These are phyloP conservation scores for Berberis vulgaris DNA, from an alignment of 164 flowering plant genomes.

Conservation along the genomic window DNA sequence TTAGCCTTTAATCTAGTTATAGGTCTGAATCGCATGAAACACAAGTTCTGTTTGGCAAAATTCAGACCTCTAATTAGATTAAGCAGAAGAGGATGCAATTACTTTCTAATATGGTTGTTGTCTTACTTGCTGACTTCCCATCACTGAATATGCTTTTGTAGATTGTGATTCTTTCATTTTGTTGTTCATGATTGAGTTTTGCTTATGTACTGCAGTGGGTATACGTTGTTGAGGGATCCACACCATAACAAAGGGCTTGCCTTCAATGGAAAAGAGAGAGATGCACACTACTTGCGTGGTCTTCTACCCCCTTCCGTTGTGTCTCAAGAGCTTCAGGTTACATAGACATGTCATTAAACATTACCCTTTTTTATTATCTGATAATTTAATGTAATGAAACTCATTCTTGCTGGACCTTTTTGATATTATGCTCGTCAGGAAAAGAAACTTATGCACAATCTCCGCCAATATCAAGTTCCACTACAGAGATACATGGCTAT, in stretches of 20 bases:
- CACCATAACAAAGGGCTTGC: conserved; percentile 76
- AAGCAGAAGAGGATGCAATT: no score
- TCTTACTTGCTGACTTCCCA: no score
- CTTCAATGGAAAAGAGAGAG: conserved; percentile 65
- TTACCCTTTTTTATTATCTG: not conserved
- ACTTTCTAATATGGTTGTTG: no score
- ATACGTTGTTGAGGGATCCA: conserved; percentile 64
- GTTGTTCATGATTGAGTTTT: not conserved
- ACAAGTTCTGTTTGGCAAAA: no score
- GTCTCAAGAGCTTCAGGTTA: conserved; percentile 63
- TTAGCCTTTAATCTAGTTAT: no score
- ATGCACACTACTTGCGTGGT: conserved; percentile 74
- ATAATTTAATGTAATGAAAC: not conserved
- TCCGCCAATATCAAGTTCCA: conserved; percentile 67
- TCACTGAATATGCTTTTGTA: no score
- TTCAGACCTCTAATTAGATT: no score
- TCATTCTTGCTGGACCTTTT: not conserved
- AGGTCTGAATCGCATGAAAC: no score
- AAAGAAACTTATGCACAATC: conserved; percentile 59
- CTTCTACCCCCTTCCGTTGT: conserved; percentile 63
- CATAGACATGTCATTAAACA: not conserved
- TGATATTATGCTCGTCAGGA: conserved; percentile 32
- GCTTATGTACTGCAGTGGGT: conserved; percentile 42
- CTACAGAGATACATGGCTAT: conserved; percentile 64
- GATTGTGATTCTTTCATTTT: not conserved